Evolutionary conservation across 2,329 filamentous ascomycete genomes (phyloP).

Genomic region (Ophiosphaerella narmari): DNA sequence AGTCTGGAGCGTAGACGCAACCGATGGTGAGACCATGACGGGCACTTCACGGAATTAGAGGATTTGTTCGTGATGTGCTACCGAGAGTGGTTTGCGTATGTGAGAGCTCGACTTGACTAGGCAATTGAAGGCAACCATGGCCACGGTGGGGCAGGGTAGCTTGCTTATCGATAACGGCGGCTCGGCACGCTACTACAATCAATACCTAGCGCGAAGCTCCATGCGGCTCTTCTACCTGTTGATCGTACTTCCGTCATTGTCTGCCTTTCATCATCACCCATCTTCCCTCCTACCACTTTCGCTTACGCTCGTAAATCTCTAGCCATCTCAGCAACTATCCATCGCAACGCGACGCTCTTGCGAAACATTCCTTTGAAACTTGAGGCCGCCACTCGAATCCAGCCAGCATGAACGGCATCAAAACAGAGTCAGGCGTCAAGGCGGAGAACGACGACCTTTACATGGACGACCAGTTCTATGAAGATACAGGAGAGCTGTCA

Average conservation of each 20-base stretch:
- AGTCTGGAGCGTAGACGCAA: conserved; percentile 54
- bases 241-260: background rate
- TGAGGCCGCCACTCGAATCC: background rate
- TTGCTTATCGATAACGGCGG: conserved; percentile 19
- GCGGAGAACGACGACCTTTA: conserved; percentile 44
- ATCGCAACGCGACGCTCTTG: background rate
- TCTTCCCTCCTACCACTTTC: conserved; percentile 1
- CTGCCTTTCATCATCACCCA: background rate
- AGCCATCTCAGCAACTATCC: background rate
- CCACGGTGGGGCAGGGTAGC: background rate
- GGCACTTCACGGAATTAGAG: too few relatives aligned
- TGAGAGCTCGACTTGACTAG: background rate
- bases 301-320: background rate
- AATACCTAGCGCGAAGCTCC: conserved; percentile 12
- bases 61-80: too few relatives aligned
- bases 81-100: background rate
- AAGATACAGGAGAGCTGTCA: conserved; percentile 50
- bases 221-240: conserved; percentile 12
- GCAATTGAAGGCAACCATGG: conserved; percentile 1
- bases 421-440: conserved; percentile 44
- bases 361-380: background rate
- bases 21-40: conserved; percentile 56
- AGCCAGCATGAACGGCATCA: conserved; percentile 46
- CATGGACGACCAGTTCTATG: conserved; percentile 50
- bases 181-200: conserved; percentile 24